Evolutionary conservation across 2,329 filamentous ascomycete genomes (phyloP).

Genomic region (Eutypa lata): DNA sequence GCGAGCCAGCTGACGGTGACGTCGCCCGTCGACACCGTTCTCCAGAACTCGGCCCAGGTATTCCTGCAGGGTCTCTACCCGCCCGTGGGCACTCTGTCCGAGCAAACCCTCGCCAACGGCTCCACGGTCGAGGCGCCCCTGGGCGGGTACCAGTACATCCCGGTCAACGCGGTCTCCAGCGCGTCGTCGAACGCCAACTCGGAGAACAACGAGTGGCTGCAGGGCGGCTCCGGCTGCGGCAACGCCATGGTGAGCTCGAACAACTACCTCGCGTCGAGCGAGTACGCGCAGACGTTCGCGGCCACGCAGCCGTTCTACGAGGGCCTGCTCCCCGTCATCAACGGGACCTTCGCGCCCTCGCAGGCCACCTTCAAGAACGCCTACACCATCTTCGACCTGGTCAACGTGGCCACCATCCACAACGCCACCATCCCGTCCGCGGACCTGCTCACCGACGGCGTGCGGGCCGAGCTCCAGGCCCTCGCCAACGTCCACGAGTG

Average conservation of each 20-base stretch:
- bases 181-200: conserved; percentile 53
- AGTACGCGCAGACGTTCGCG: conserved; percentile 42
- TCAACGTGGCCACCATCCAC: conserved; percentile 60
- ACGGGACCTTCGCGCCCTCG: conserved; percentile 44
- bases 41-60: conserved; percentile 74
- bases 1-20: conserved; percentile 69
- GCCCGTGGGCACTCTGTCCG: conserved; percentile 56
- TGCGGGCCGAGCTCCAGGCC: conserved; percentile 62
- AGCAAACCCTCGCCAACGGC: conserved; percentile 69
- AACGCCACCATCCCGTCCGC: conserved; percentile 57
- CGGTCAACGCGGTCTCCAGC: conserved; percentile 59
- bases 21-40: conserved; percentile 70
- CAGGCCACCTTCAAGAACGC: conserved; percentile 56
- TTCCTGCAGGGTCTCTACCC: conserved; percentile 89
- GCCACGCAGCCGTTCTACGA: conserved; percentile 60
- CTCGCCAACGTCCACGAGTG: conserved; percentile 80
- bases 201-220: conserved; percentile 57
- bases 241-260: conserved; percentile 54
- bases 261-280: conserved; percentile 46
- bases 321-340: conserved; percentile 51
- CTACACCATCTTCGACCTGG: conserved; percentile 59
- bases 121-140: conserved; percentile 64
- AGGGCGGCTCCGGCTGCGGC: conserved; percentile 55
- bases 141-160: conserved; percentile 80
- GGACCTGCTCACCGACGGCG: conserved; percentile 56